Evolutionary conservation across 345 rosid species (phyloP).

Genomic region (Salix suchowensis): DNA sequence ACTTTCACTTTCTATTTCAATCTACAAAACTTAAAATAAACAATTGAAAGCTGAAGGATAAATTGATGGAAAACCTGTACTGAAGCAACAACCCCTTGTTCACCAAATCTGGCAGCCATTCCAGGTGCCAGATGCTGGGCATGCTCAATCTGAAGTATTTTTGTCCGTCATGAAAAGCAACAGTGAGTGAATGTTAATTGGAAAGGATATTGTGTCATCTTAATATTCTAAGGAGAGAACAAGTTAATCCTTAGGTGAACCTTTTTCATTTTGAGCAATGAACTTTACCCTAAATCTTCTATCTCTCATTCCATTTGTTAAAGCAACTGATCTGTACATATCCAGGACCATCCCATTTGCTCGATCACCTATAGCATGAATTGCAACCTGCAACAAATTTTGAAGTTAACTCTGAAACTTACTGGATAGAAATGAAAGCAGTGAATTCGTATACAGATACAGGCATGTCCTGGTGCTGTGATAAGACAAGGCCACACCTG

Average conservation of each 20-base stretch:
- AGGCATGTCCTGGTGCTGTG: neutral
- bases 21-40: too few species aligned
- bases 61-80: conserved; percentile 52
- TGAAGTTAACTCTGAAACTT: neutral
- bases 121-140: conserved; percentile 81
- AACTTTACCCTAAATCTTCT: conserved; percentile 74
- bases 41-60: neutral
- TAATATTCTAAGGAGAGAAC: neutral
- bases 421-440: neutral
- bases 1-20: too few species aligned
- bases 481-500: conserved; percentile 46
- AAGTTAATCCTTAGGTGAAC: neutral
- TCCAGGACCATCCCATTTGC: conserved; percentile 76
- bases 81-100: conserved; percentile 66
- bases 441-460: neutral
- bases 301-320: conserved; percentile 64
- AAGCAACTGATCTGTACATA: conserved; percentile 51
- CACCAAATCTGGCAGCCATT: conserved; percentile 59
- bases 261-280: conserved; percentile 16
- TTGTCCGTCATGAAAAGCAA: conserved; percentile 12
- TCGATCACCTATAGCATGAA: conserved; percentile 93
- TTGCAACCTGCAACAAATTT: conserved; percentile 56
- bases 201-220: neutral
- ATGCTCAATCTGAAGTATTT: conserved; percentile 66
- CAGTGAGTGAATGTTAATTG: neutral